Evolutionary conservation across 805 yeast species (phyloP), one percentile per base, ranked within the genome.

Genomic region (Cyberlindnera suaveolens): DNA sequence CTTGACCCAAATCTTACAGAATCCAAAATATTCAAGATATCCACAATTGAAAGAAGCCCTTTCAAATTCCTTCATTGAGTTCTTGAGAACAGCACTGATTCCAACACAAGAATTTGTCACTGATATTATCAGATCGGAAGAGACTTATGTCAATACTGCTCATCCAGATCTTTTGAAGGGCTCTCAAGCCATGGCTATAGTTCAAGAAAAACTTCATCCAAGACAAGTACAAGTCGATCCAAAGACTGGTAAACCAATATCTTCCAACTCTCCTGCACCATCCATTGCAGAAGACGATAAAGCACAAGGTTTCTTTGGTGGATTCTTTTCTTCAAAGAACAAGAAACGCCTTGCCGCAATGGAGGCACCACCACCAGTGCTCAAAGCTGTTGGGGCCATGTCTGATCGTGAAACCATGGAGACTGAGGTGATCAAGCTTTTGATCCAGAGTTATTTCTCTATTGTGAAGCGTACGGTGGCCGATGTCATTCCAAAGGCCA

Each of bases 81-180:
- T 78, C 56, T 72, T 93, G 57, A 80, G 95, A 61, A 83, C 77
- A 44, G 82, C 86, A 31, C 75, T 87, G 51, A 62, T 78, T 17
- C 98, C 99, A 48, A 88, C 99, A 18, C 88, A 83, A 61, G 75
- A 75, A 42, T 86, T 93, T 58, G 96, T 90, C 34, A 65, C 72
- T 30, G 97, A 93, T 63, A 74, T 93, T 46, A 88, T 93, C 53
- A 70, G 66, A 46, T 72, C 96, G 47, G 99, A 93, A 66, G 91
- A 90, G 58, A 83, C 96, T 4, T 93, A 93, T 65, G 89, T 93
- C 54, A 93, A 93, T 66, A 93, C 99, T 5, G 98, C 96, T 3
- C 99, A 93, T 61, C 97, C 98, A 4, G 98, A 93, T 63, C 78
- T 93, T 58, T 74, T 93, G 55, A 90, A 86, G 63, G 99, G 99